These are phyloP conservation scores for Pseudodiploospora longispora DNA, from an alignment of 2,329 filamentous ascomycete genomes.

Conservation along the genomic window DNA sequence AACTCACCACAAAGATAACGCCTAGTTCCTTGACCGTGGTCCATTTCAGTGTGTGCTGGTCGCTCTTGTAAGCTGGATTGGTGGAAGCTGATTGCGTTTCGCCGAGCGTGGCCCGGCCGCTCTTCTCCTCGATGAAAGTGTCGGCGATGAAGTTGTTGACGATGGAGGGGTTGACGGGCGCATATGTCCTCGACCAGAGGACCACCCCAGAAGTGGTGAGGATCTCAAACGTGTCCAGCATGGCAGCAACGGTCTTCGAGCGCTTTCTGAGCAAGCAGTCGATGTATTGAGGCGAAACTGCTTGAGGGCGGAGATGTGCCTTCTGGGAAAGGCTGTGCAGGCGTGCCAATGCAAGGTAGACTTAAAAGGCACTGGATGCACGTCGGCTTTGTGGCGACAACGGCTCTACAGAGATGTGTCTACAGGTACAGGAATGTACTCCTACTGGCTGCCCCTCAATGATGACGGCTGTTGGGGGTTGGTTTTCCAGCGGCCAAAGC, in stretches of 20 bases:
- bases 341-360: no score
- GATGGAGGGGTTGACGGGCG: constrained; percentile 68
- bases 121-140: constrained; percentile 94
- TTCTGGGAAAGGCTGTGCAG: no score
- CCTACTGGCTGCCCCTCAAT: no score
- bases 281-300: no score
- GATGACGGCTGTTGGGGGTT: no score
- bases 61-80: constrained; percentile 74
- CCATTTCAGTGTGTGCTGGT: constrained; percentile 94
- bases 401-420: no score
- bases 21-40: constrained; percentile 86
- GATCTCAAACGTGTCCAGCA: constrained; percentile 97
- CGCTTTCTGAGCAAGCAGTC: no score
- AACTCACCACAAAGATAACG: constrained; percentile 79
- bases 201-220: constrained; percentile 93
- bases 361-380: no score
- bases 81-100: constrained; percentile 49
- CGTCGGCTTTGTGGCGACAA: no score
- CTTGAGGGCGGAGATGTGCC: no score
- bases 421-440: no score
- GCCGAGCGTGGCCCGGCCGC: constrained; percentile 51
- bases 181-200: constrained; percentile 86
- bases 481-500: no score
- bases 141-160: constrained; percentile 94
- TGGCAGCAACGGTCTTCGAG: constrained; percentile 29